These are phyloP conservation scores for Tetrapisispora namnaoensis DNA, from an alignment of 805 yeast species.

Conservation along the genomic window DNA sequence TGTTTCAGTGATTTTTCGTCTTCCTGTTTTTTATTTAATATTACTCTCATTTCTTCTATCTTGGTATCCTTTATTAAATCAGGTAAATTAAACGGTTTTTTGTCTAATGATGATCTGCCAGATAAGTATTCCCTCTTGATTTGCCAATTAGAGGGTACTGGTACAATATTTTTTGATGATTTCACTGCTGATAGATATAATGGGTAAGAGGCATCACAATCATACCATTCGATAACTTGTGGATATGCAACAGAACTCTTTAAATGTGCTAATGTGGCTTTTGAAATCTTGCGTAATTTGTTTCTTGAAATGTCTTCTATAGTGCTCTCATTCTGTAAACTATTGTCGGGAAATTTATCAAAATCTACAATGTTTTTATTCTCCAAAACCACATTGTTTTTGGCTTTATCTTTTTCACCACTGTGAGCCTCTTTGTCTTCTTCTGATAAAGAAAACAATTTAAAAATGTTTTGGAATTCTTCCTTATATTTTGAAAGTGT, in stretches of 20 bases:
- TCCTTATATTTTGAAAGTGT: not conserved
- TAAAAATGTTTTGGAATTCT: not conserved
- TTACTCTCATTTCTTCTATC: constrained; percentile 74
- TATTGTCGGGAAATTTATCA: not conserved
- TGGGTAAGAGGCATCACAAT: constrained; percentile 79
- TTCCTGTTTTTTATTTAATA: constrained; percentile 13
- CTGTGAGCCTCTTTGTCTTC: not conserved
- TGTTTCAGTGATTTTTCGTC: constrained; percentile 54
- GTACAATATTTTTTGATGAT: constrained; percentile 52
- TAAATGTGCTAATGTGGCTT: constrained; percentile 56
- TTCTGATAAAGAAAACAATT: not conserved
- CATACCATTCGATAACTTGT: constrained; percentile 76
- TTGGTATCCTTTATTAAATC: constrained; percentile 73
- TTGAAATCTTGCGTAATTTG: constrained; percentile 41
- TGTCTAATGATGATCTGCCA: constrained; percentile 54
- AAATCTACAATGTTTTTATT: not conserved
- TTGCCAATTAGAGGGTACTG: constrained; percentile 82
- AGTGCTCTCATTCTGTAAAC: not conserved
- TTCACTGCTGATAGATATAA: constrained; percentile 53
- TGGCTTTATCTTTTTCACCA: not conserved
- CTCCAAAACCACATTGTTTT: not conserved
- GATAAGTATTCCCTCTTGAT: constrained; percentile 65
- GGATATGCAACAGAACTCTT: constrained; percentile 57
- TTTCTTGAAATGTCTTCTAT: constrained; percentile 32
- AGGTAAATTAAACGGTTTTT: constrained; percentile 69